Evolutionary conservation across 1,284 basidiomycete species (phyloP), one percentile per base, ranked within the genome.

Genomic region (Ganoderma sp.): DNA sequence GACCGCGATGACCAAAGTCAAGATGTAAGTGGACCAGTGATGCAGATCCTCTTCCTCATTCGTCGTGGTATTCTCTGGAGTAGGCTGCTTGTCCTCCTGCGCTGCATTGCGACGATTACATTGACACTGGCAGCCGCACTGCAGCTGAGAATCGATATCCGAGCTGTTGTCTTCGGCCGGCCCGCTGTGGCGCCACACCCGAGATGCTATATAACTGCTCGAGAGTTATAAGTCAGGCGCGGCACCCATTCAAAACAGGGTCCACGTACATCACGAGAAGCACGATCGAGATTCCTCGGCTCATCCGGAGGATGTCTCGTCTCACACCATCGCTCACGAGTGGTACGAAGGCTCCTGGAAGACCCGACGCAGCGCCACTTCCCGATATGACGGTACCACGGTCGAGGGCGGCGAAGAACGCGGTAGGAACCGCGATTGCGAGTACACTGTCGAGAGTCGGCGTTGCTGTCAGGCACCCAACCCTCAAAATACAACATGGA

Each of bases 391-490:
- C 22, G 3, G 77, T 64, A 62, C 81, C 81, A 0, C 80, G 79
- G 69, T 87, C 83, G 19, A 89, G 75, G 0, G 89, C 86, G 7
- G 88, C 81, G 71, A 90, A 92, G 77, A 89, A 88, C 2, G 88
- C 87, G 5, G 86, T 85, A 1, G 90, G 90, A 2, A 91, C 77
- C 6, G 90, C 78, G 2, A 91, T 79, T 14, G 85, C 83, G 70
- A 92, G 75, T 2, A 90, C 87, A 15, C 90, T 90, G 71, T 39
- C 9, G 48, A 45, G 7, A 45, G 6, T 45, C 43, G 6, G 43
- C 8, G 10, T 39, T 39, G 8, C 10, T 9, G 25, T 28, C 10
- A 52, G 22, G 12, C 12, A 5, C 12, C 9, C 10, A 52, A 0
- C n/a, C 12, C 5, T 52, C 22, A 45, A 17, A 6, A 12, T 28